Evolutionary conservation across 2,329 filamentous ascomycete genomes (phyloP), one percentile per base, ranked within the genome.

Genomic region (Xylariaceae sp.): DNA sequence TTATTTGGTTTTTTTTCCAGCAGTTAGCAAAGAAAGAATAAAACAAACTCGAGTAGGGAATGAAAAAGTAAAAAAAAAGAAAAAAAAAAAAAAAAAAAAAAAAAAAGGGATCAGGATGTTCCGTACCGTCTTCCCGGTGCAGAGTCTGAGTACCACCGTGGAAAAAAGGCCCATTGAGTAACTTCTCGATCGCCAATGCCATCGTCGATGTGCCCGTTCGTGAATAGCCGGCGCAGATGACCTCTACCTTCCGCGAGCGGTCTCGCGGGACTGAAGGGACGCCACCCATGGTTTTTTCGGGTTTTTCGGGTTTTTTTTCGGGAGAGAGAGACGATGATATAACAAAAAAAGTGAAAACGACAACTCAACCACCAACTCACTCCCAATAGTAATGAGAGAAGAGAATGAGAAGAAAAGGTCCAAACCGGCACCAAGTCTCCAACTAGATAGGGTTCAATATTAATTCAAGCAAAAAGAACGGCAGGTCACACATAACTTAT

Each of bases 181-280:
- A 70, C 51, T 72, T 74, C 56, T 71, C 70, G 3, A 80, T 65
- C 0, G 77, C 78, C 47, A 72, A 61, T 32, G 73, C 72, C 67
- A 79, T 75, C 12, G 78, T 78, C 11, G 76, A 68, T 0, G 76
- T 79, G 9, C 76, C 77, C 1, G 76, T 79, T 37, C 77, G 72
- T 12, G 75, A 65, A 57, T 71, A 72, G 46, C 72, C 71, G 31
- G 72, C 73, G 37, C 70, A 72, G 58, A 76, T 76, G 55, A 75
- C 73, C 58, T 73, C 64, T 45, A 76, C 59, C 41, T 53, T 62
- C 43, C 65, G 64, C 47, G 62, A 64, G 34, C 47, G 63, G 50
- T 72, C 68, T 34, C 59, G 60, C 9, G 69, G 69, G 40, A 70
- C 58, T 0, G 70, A 71, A 8, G 59, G 53, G 12, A 54, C 51